Base-by-base conservation (phyloP, 169 alveolate genomes). In the Cryptosporidium xiaoi region DNA sequence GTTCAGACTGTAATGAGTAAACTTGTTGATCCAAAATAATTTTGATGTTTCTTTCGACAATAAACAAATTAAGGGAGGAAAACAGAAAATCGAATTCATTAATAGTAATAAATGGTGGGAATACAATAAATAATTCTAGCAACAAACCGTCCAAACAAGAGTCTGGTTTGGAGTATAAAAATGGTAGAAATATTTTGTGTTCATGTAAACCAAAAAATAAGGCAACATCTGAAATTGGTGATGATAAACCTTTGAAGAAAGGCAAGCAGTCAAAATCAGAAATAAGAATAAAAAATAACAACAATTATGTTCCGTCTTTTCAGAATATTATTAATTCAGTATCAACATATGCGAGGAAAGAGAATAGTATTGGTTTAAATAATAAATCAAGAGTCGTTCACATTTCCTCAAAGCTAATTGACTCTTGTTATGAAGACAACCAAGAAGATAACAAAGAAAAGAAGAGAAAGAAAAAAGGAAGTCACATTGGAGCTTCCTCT, bases 1-100 rank as follows among this genome's bases (percentile, higher is more conserved):
- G 10, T 40, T 40, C 10, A 53, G 6, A 5, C 12, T 53, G 7
- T 53, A 53, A 53, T 53, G 7, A 53, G 4, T 5, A 31, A 62
- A 40, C 1, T 8, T 1, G 1, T 62, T 62, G 51, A 62, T 31
- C 5, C 6, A 62, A 7, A 5, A 18, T 46, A 5, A 46, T 44
- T 66, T 69, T 69, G 40, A 69, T 69, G 83, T 53, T 69, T 69
- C 83, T 69, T 51, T 51, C 83, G 13, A 69, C 83, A 16, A 69
- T 69, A 13, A 69, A 69, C 55, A 69, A 51, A 53, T 29, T 69
- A 55, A 69, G 66, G 55, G 83, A 69, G 67, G 83, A 69, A 31
- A 60, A 69, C 56, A 34, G 15, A 34, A 69, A 34, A 53, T 29
- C 16, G 20, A 29, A 56, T 31, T 69, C 67, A n/a, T 20, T 69